phyloP scores from a whole-genome alignment of 2,329 filamentous ascomycete genomes.

The Verticillium albo-atrum region DNA sequence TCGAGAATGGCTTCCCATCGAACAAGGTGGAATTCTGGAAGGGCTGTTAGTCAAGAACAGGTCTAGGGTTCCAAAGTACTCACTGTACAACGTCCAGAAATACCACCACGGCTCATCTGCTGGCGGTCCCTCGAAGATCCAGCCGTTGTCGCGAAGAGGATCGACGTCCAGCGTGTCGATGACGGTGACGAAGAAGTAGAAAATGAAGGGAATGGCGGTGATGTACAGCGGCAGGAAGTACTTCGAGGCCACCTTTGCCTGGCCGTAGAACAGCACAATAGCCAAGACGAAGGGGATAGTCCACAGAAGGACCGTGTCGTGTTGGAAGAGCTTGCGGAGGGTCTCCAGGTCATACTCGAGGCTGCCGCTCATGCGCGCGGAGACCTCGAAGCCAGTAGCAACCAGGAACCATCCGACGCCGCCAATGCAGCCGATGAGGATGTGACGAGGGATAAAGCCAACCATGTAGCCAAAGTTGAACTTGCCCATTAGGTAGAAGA shows the following conservation, averaged over 20 bases:
- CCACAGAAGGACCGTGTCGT: constrained; percentile 80
- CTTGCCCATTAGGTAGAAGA: constrained; percentile 87
- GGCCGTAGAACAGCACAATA: constrained; percentile 69
- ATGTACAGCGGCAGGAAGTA: constrained; percentile 88
- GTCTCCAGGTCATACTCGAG: constrained; percentile 78
- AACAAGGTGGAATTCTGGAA: constrained; percentile 70
- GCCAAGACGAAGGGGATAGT: constrained; percentile 72
- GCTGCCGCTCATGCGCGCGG: constrained; percentile 79
- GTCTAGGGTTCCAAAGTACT: too few species aligned
- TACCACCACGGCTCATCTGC: constrained; percentile 92
- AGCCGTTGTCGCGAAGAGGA: constrained; percentile 67
- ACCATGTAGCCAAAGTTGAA: constrained; percentile 89
- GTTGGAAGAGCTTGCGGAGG: constrained; percentile 65
- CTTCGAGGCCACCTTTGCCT: constrained; percentile 73
- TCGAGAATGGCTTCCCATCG: constrained; percentile 80
- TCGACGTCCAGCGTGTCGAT: constrained; percentile 65
- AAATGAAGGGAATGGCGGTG: constrained; percentile 67
- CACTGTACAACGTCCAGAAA: constrained; percentile 93
- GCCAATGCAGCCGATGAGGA: constrained; percentile 94
- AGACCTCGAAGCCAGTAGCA: constrained; percentile 89
- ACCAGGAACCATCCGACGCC: constrained; percentile 95
- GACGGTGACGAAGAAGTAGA: constrained; percentile 72
- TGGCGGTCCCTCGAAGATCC: constrained; percentile 87
- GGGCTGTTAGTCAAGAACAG: neutral
- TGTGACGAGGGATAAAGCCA: constrained; percentile 94